Conservation (phyloP, 2,329 filamentous ascomycete species). For the Sporothrix sp. region DNA sequence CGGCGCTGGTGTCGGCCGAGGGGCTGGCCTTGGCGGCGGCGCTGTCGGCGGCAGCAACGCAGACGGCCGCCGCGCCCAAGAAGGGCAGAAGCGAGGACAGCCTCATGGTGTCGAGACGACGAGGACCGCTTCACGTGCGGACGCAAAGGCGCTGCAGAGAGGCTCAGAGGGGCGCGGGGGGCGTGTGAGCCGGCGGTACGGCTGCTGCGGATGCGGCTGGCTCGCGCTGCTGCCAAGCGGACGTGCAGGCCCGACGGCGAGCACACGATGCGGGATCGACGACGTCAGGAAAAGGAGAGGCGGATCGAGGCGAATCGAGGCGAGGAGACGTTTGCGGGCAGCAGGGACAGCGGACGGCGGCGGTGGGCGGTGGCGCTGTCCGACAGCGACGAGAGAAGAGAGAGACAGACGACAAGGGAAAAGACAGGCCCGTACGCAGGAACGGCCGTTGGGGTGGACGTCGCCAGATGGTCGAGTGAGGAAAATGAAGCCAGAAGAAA, state of each 20-base stretch:
- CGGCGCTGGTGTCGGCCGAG: conserved; percentile 18
- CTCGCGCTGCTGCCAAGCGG: no score
- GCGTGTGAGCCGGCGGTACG: no score
- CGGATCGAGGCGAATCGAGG: not conserved
- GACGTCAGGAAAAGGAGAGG: not conserved
- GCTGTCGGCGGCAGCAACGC: conserved; percentile 23
- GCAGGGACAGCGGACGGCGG: no score
- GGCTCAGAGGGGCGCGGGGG: no score
- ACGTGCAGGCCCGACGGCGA: no score
- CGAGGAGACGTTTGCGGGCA: no score
- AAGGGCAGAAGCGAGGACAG: conserved; percentile 36
- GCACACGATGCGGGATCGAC: not conserved
- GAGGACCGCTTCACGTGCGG: no score
- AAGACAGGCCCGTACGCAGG: not conserved
- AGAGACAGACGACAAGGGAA: not conserved
- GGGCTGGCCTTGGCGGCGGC: conserved; percentile 23
- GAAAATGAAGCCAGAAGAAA: conserved; percentile 7
- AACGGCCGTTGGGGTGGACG: not conserved
- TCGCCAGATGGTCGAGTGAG: not conserved
- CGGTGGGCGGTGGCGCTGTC: not conserved
- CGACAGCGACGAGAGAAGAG: not conserved
- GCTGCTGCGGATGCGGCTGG: no score
- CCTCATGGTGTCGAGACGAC: conserved; percentile 39
- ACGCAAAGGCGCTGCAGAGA: no score
- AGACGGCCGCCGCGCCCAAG: conserved; percentile 35